Evolutionary conservation across 345 rosid species (phyloP), one percentile per base, ranked within the genome.

Genomic region (Populus pruinosa): DNA sequence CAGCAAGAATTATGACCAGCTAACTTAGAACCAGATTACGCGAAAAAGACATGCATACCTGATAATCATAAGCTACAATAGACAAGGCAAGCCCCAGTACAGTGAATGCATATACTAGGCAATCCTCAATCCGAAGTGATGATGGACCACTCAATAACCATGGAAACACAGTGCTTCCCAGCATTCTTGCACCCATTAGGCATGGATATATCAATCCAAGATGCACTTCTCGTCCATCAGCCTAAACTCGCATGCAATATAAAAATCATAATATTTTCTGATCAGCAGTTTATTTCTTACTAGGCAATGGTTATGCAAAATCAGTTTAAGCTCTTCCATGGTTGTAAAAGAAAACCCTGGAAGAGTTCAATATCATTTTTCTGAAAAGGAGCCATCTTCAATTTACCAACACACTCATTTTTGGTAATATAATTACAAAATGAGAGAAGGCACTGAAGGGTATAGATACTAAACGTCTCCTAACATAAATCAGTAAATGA

Each of bases 201-300:
- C 93, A 93, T 55, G 97, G 92, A 83, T 89, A 91, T 77, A 93
- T 84, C 85, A 93, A 82, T 55, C 97, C 99, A 23, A 96, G 88
- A 82, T 85, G 82, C 81, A 93, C 93, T 87, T 88, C 97, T 79
- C 97, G 82, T 55, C 98, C 99, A 85, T 96, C 99, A 87, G 99
- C 98, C 99, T 96, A 76, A 82, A 74, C 27, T 65, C 39, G 62
- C 61, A 78, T 36, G 59, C 16, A 33, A 67, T 38, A 29, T 65
- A 77, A 70, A 49, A 41, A 36, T 53, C 63, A 3, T 55, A 38
- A 71, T 25, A 50, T 62, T 55, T 63, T 29, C 8, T 33, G 47
- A 79, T 71, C 14, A 59, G 49, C 49, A 76, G 27, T 67, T 17
- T 61, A 21, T 25, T 27, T 81, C 77, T 59, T 21, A 16, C 56